phyloP scores from a whole-genome alignment of 441 rosid genomes.

The Eruca vesicaria region DNA sequence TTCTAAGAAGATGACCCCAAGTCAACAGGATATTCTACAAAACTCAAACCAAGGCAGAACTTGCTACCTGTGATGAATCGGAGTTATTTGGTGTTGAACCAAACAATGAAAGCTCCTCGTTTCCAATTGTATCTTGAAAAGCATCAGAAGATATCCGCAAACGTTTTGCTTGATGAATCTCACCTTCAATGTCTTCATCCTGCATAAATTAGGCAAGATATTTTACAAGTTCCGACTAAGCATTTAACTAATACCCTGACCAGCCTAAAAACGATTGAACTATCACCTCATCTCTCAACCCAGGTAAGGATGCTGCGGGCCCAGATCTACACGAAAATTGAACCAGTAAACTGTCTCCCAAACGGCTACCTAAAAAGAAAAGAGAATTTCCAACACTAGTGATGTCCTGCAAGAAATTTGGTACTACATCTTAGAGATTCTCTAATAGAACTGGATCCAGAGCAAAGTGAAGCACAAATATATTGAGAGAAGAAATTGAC shows the following conservation, averaged over 20 bases:
- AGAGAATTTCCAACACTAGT: conserved; percentile 80
- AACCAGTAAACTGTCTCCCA: conserved; percentile 98
- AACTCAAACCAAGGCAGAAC: conserved; percentile 20
- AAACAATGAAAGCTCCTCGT: conserved; percentile 93
- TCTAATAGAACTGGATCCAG: background rate
- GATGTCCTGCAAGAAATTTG: conserved; percentile 65
- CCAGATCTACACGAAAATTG: conserved; percentile 78
- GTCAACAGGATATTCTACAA: conserved; percentile 22
- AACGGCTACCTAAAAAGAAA: conserved; percentile 89
- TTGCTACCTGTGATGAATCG: conserved; percentile 83
- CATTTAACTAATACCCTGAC: background rate
- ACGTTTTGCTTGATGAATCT: conserved; percentile 72
- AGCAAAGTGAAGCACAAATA: conserved; percentile 17
- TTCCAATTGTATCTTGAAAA: conserved; percentile 84
- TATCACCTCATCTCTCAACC: conserved; percentile 86
- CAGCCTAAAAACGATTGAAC: conserved; percentile 22
- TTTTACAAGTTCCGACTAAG: conserved; percentile 10
- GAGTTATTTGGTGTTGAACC: conserved; percentile 76
- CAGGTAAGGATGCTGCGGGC: conserved; percentile 57
- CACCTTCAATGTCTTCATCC: conserved; percentile 97
- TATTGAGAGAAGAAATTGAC: conserved; percentile 36
- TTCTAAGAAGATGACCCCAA: conserved; percentile 9
- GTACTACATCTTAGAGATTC: conserved; percentile 24
- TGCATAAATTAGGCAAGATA: conserved; percentile 34
- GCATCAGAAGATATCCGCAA: conserved; percentile 83